Conservation (phyloP, 331 rosid species). For the Spiraea crenata region DNA sequence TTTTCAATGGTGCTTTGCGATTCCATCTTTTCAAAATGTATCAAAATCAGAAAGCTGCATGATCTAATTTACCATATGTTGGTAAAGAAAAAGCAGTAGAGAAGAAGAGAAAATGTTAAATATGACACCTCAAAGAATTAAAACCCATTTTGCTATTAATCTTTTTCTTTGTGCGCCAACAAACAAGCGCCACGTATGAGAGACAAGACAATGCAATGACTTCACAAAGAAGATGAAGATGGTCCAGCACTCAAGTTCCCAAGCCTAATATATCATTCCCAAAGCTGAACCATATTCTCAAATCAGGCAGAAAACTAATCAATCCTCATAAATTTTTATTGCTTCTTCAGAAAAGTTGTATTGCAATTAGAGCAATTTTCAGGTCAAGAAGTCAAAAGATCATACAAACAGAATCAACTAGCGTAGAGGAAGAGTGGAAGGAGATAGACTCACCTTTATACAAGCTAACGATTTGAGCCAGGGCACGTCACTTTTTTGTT, state of each 20-base stretch:
- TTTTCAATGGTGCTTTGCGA: slow-evolving; percentile 17
- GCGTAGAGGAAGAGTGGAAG: slow-evolving; percentile 9
- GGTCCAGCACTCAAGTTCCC: no score
- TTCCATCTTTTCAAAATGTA: slow-evolving; percentile 28
- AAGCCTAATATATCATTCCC: neutral
- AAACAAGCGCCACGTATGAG: no score
- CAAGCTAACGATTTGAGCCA: slow-evolving; percentile 40
- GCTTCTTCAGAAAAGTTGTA: neutral
- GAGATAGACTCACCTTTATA: slow-evolving; percentile 36
- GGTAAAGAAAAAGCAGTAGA: neutral
- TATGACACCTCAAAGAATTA: neutral
- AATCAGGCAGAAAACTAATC: neutral
- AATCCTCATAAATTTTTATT: neutral
- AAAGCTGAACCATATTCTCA: neutral
- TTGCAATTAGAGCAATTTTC: neutral
- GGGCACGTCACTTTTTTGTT: slow-evolving; percentile 23
- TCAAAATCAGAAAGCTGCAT: slow-evolving; percentile 30
- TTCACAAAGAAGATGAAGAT: no score
- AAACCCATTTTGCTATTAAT: neutral
- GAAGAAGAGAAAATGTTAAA: neutral
- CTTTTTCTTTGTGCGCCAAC: no score
- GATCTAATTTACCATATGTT: slow-evolving; percentile 9
- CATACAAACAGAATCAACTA: slow-evolving; percentile 15
- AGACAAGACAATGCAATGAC: no score
- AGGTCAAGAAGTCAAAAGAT: neutral